Evolutionary conservation across 1,139 yeast species (phyloP).

Genomic region (Taphrina sp.): DNA sequence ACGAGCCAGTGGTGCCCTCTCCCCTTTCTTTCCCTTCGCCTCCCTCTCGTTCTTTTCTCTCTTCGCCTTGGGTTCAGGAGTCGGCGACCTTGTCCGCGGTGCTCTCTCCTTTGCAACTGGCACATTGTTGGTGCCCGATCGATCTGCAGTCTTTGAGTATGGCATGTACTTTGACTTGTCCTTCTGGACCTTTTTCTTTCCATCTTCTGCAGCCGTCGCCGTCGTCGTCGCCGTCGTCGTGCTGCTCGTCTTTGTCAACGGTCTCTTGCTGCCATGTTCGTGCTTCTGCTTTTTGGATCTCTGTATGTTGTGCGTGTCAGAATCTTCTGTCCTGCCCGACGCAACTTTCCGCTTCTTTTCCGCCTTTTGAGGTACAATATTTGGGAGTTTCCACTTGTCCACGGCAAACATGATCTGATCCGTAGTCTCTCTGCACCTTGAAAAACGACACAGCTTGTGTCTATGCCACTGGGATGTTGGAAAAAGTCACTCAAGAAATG

Average conservation of each 20-base stretch:
- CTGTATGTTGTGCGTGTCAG: background rate
- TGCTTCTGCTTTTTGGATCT: too few relatives aligned
- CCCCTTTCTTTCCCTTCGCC: background rate
- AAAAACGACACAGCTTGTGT: too few relatives aligned
- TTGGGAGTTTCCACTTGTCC: constrained; percentile 29
- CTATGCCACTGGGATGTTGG: too few relatives aligned
- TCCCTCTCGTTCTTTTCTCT: background rate
- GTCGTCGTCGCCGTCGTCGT: background rate
- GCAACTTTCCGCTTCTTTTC: constrained; percentile 22
- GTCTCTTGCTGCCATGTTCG: too few relatives aligned
- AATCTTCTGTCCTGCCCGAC: background rate
- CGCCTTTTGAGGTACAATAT: constrained; percentile 24
- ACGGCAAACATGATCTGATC: constrained; percentile 31
- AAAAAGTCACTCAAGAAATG: too few relatives aligned
- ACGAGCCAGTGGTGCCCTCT: constrained; percentile 24
- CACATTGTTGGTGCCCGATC: constrained; percentile 7
- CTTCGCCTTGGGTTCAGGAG: constrained; percentile 4
- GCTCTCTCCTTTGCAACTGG: constrained; percentile 14
- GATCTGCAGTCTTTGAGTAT: constrained; percentile 13
- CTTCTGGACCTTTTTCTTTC: constrained; percentile 3
- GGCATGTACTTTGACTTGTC: constrained; percentile 26
- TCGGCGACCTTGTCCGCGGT: constrained; percentile 14
- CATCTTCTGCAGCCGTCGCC: too few relatives aligned
- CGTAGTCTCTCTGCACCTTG: too few relatives aligned
- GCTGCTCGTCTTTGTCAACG: too few relatives aligned